phyloP scores from a whole-genome alignment of 352 stramenopile species.

The Pythium plurisporium region DNA sequence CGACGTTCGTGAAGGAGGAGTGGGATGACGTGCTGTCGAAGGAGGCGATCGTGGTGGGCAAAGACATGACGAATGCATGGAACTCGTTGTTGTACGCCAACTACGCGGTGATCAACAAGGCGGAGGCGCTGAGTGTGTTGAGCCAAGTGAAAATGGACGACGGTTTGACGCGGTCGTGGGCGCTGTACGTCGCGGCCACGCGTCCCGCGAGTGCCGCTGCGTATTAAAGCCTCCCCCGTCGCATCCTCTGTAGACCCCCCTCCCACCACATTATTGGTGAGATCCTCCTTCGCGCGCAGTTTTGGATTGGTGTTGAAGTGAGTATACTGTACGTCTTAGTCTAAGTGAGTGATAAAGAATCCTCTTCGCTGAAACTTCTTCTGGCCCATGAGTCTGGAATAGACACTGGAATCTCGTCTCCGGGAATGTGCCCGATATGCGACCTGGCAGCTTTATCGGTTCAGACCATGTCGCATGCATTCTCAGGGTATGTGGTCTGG shows the following conservation, averaged over 20 bases:
- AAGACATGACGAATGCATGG: conserved; percentile 45
- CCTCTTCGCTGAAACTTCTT: neutral
- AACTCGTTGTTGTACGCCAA: conserved; percentile 71
- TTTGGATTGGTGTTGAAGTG: conserved; percentile 2
- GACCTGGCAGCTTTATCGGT: too few species aligned
- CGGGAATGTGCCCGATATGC: too few species aligned
- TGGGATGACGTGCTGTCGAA: conserved; percentile 73
- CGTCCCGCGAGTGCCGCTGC: neutral
- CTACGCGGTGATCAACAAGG: conserved; percentile 51
- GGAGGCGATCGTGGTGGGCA: conserved; percentile 37
- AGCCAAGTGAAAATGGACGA: conserved; percentile 58
- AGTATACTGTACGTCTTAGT: conserved; percentile 2
- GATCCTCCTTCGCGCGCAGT: neutral
- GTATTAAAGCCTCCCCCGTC: too few species aligned
- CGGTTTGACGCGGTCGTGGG: conserved; percentile 57
- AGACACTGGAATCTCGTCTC: too few species aligned
- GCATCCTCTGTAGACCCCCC: neutral
- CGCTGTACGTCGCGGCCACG: conserved; percentile 65
- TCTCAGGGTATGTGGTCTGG: neutral
- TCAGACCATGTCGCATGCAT: too few species aligned
- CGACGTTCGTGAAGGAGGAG: conserved; percentile 61
- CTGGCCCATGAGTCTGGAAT: neutral
- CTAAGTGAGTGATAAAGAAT: conserved; percentile 2
- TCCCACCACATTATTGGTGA: neutral
- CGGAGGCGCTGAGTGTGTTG: conserved; percentile 37